Base-by-base conservation (phyloP, 1,139 yeast genomes). In the Candida sanyaensis region DNA sequence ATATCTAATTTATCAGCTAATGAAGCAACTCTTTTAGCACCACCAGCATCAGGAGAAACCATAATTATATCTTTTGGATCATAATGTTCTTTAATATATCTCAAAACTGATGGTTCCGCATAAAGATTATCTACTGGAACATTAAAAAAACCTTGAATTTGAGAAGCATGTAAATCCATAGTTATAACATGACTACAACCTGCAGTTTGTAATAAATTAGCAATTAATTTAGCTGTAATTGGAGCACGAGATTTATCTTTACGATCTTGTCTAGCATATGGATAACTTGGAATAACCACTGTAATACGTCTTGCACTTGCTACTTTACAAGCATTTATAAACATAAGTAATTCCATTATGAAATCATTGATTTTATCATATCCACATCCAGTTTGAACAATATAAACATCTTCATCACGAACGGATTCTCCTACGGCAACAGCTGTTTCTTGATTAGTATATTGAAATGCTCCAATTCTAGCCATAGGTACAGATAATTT, bases 41-140 rank as follows among this genome's bases (percentile, higher is more conserved):
- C 99, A 61, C 99, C 99, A 4, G 99, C 99, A 73, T 93, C 99
- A 3, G 99, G 99, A 1, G 97, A 90, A 23, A 91, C 90, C 51
- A 93, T 87, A 50, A 92, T 90, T 33, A 95, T 84, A 54, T 90
- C 84, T 39, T 80, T 75, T 58, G 69, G 71, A 52, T 80, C 77
- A 50, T 88, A 78, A 56, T 84, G 78, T 59, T 89, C 96, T 55
- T 83, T 82, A 53, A 93, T 90, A 64, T 90, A 92, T 62, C 93
- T 79, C 50, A 92, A 89, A 33, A 89, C 97, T 59, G 90, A 84
- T 47, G 98, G 99, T 68, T 93, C 98, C 29, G 97, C 97, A 61
- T 92, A 93, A 59, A 93, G 74, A 67, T 93, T 93, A 69, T 93
- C 99, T 28, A 93, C 99, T 0, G 99, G 99, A 11, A 90, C 92